Base-by-base conservation (phyloP, 1,139 yeast genomes). In the Taiozyma sp. region DNA sequence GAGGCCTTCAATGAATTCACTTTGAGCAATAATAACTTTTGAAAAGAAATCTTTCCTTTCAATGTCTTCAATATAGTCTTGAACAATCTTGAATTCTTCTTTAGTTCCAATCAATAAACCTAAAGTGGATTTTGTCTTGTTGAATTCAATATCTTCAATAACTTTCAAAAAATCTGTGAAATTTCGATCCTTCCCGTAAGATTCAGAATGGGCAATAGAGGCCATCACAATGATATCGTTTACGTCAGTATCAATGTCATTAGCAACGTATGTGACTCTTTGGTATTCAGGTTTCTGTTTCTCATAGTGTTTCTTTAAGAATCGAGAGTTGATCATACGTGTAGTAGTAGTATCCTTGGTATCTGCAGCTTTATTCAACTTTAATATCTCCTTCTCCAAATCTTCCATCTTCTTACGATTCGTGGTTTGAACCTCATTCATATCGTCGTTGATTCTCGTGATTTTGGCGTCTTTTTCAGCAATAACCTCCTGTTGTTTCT, bases 1-100 rank as follows among this genome's bases (percentile, higher is more conserved):
- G 3, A 51, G 44, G 4, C 54, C 52, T 45, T 63, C 66, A 36
- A 64, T 49, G 49, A 62, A 64, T 27, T 58, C 57, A 3, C 66
- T 58, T 27, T 59, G 53, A 12, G 63, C 47, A 1, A 64, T 29
- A 13, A 56, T 45, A 2, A 61, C 50, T 36, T 55, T 56, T 10
- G 58, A 55, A 43, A 58, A 59, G 40, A 49, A 51, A 1, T 49
- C 24, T 1, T 28, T 45, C 8, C 50, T 46, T 28, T 48, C 54
- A 12, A 46, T 44, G 2, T 34, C 34, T 5, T 57, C 59, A 24
- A 61, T 45, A 8, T 23, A 28, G 3, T 44, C 30, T 34, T 52
- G 29, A 9, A 62, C 47, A 7, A 34, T 46, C 5, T 48, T 38
- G 43, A 45, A 60, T 48, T 62, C 63, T 5, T 51, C 56, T 38